These are phyloP conservation scores for Lichtheimia corymbifera DNA, from an alignment of 371 early-diverging fungal species.

Conservation along the genomic window DNA sequence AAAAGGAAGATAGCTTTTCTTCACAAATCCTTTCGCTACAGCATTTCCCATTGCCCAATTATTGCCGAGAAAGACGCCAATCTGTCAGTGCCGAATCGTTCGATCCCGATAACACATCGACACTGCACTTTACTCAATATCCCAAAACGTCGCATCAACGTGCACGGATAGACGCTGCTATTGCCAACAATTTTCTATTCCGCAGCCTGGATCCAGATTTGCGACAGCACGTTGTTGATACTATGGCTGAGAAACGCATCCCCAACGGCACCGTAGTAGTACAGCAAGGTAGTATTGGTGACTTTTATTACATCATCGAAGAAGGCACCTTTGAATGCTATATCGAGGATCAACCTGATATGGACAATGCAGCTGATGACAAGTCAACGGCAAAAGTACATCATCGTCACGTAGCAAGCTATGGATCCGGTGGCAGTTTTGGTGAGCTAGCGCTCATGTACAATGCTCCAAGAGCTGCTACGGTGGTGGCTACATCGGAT, in stretches of 20 bases:
- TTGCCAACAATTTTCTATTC: conserved; percentile 90
- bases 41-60: too few species aligned
- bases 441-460: conserved; percentile 92
- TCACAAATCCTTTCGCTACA: too few species aligned
- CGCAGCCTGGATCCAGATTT: conserved; percentile 93
- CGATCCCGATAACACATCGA: conserved; percentile 70
- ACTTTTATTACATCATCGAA: conserved; percentile 97
- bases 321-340: conserved; percentile 91
- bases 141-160: conserved; percentile 88
- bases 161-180: conserved; percentile 76
- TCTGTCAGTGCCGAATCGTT: conserved; percentile 96
- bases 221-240: conserved; percentile 90
- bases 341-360: conserved; percentile 59
- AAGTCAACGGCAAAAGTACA: too few species aligned
- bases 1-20: too few species aligned
- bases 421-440: conserved; percentile 73
- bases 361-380: too few species aligned
- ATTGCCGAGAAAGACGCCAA: conserved; percentile 62
- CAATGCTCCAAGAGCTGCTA: conserved; percentile 88
- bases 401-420: conserved; percentile 47
- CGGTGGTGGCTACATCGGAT: conserved; percentile 67
- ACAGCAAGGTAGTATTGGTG: conserved; percentile 93
- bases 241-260: conserved; percentile 91
- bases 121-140: conserved; percentile 61
- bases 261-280: conserved; percentile 77